These are phyloP conservation scores for Heterobasidion occidentale DNA, from an alignment of 1,284 basidiomycete genomes.

Conservation along the genomic window DNA sequence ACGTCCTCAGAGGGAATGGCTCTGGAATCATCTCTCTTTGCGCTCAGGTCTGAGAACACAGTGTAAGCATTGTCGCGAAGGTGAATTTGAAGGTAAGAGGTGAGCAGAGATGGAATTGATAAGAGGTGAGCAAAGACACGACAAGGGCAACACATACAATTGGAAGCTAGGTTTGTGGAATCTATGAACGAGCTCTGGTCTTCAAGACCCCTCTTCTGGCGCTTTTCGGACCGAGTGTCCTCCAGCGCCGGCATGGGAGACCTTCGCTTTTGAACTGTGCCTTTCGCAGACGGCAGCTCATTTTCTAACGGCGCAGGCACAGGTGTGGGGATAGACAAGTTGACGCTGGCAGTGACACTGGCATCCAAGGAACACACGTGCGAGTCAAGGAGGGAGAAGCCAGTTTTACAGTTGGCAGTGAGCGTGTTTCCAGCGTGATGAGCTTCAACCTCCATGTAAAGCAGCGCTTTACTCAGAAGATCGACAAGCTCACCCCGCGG, in stretches of 20 bases:
- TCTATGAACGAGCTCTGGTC: slow-evolving; percentile 18
- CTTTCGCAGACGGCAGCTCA: background rate
- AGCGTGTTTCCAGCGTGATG: slow-evolving; percentile 62
- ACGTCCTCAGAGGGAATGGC: background rate
- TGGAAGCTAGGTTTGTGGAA: slow-evolving; percentile 11
- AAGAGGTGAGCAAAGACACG: background rate
- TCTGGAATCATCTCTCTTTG: background rate
- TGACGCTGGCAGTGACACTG: slow-evolving; percentile 1
- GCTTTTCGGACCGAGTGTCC: slow-evolving; percentile 21
- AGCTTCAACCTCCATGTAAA: slow-evolving; percentile 79
- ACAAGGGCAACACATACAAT: background rate
- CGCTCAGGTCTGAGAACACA: background rate
- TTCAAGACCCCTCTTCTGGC: slow-evolving; percentile 16
- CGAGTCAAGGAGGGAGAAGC: slow-evolving; percentile 63
- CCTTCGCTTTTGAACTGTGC: background rate
- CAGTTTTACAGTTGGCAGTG: slow-evolving; percentile 52
- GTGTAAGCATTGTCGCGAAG: background rate
- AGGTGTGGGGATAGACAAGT: background rate
- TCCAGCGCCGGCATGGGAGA: slow-evolving; percentile 16
- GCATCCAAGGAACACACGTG: slow-evolving; percentile 56
- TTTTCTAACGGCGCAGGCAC: background rate
- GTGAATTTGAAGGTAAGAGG: background rate
- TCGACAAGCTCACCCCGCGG: slow-evolving; percentile 79
- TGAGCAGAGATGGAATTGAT: background rate
- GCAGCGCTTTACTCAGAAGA: slow-evolving; percentile 70